phyloP scores from a whole-genome alignment of 768 basidiomycete genomes.

The Podaxis sp. region DNA sequence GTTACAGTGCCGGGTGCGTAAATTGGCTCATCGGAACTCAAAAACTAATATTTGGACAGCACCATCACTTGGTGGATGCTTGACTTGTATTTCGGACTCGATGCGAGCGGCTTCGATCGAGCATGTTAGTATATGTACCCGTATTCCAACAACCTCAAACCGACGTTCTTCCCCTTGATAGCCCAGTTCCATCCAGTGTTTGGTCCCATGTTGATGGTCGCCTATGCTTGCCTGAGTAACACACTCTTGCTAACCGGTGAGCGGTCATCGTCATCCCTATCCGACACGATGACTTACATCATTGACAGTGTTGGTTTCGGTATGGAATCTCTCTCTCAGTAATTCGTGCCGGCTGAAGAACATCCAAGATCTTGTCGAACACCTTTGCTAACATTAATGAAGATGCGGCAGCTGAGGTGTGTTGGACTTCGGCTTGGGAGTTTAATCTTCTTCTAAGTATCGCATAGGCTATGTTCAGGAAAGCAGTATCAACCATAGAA shows the following conservation, averaged over 20 bases:
- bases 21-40: background rate
- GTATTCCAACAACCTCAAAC: background rate
- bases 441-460: background rate
- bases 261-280: slow-evolving; percentile 11
- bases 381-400: slow-evolving; percentile 93
- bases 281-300: slow-evolving; percentile 14
- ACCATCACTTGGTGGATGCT: slow-evolving; percentile 95
- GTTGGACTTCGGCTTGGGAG: background rate
- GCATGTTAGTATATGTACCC: slow-evolving; percentile 54
- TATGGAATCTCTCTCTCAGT: slow-evolving; percentile 31
- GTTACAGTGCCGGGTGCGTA: slow-evolving; percentile 32
- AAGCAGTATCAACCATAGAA: slow-evolving; percentile 92
- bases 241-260: slow-evolving; percentile 86
- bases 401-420: slow-evolving; percentile 89
- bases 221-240: slow-evolving; percentile 90
- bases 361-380: slow-evolving; percentile 80
- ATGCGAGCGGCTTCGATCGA: slow-evolving; percentile 84
- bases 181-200: slow-evolving; percentile 83
- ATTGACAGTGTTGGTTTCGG: slow-evolving; percentile 70
- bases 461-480: slow-evolving; percentile 86
- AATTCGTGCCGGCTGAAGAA: background rate
- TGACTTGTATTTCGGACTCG: slow-evolving; percentile 92
- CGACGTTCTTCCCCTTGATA: slow-evolving; percentile 21
- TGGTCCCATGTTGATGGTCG: slow-evolving; percentile 89
- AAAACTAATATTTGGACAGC: slow-evolving; percentile 17